These are phyloP conservation scores for Hanseniaspora uvarum DNA, from an alignment of 1,139 yeast genomes.

Conservation along the genomic window DNA sequence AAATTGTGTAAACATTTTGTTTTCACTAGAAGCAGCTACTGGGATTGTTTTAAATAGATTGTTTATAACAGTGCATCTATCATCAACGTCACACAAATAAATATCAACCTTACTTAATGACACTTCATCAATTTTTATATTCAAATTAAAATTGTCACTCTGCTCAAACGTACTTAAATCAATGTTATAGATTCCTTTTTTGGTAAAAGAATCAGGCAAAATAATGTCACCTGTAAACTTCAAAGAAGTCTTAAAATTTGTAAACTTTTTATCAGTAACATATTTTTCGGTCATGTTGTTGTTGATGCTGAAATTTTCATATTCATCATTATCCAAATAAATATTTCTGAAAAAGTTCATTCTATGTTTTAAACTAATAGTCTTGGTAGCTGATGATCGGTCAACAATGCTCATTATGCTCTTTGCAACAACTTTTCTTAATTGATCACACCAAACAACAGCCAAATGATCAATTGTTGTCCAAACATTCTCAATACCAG, in stretches of 20 bases:
- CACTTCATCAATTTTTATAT: neutral
- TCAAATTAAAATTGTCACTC: neutral
- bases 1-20: neutral
- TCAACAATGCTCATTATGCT: slow-evolving; percentile 54
- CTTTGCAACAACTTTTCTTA: slow-evolving; percentile 53
- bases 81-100: neutral
- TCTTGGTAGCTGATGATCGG: slow-evolving; percentile 36
- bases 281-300: neutral
- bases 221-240: neutral
- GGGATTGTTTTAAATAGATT: slow-evolving; percentile 4
- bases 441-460: slow-evolving; percentile 92
- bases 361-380: slow-evolving; percentile 43
- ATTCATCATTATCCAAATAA: slow-evolving; percentile 27
- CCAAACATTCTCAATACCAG: slow-evolving; percentile 88
- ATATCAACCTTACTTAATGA: neutral
- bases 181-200: neutral
- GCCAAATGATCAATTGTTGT: slow-evolving; percentile 92
- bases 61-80: neutral
- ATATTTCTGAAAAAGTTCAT: slow-evolving; percentile 45
- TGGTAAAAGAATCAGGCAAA: neutral
- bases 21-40: neutral
- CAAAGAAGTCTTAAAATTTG: neutral
- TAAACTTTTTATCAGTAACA: neutral
- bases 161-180: neutral
- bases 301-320: neutral